Evolutionary conservation across 108 stramenopile genomes (phyloP), one percentile per base, ranked within the genome.

Genomic region (Aureococcus anophagefferens): DNA sequence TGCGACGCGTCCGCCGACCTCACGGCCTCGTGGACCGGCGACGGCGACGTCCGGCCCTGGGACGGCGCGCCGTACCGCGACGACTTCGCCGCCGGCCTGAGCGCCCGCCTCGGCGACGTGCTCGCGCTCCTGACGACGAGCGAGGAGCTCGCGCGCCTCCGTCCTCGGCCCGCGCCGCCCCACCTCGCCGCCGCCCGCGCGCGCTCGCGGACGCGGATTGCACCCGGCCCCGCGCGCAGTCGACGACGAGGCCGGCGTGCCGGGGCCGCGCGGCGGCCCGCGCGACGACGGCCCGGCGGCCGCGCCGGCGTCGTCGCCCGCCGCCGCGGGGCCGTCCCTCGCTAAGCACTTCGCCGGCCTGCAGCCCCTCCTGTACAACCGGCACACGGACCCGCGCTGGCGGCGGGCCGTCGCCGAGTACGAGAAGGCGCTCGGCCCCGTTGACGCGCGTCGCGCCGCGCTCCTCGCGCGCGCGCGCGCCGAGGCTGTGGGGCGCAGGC

Each of bases 301-400:
- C n/a, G n/a, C n/a, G n/a, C n/a, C n/a, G n/a, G n/a, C n/a, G n/a
- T n/a, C n/a, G n/a, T n/a, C n/a, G n/a, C n/a, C n/a, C 13, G 40
- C 40, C 5, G 13, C 40, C 13, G 5, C 13, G 40, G 40, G 5
- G 13, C 9, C 9, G 9, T 44, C 40, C 9, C 40, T 44, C 9
- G 40, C 9, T 13, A 44, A 44, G 40, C 13, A 44, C 13, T 65
- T 74, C 18, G 36, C 46, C 15, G 44, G 25, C n/a, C 25, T 64
- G 32, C 0, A 68, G 16, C 72, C 73, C 21, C 34, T 68, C 35
- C 68, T 79, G 18, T 82, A 80, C 80, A 82, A 80, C 73, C 77
- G 74, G 0, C 80, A 82, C 81, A 82, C 81, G 0, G 67, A 75
- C 44, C 29, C 70, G 17, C 37, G 73, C 40, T 82, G 81, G 81